Evolutionary conservation across 2,329 filamentous ascomycete genomes (phyloP).

Genomic region (Talaromyces atroroseus): DNA sequence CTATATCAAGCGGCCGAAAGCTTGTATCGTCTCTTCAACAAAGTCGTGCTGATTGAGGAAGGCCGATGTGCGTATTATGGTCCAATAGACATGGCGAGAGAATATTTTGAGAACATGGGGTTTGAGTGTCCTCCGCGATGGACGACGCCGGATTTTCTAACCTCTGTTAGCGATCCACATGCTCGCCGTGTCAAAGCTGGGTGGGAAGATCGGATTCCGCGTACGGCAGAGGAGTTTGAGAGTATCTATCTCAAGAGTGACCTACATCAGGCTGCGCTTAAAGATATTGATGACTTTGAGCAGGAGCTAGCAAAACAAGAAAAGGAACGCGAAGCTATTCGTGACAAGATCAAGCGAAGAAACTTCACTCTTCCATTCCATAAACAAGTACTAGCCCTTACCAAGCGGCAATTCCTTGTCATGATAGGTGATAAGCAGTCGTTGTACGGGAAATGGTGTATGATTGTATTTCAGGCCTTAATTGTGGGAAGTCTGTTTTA

Average conservation of each 20-base stretch:
- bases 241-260: conserved; percentile 47
- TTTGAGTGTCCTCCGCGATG: conserved; percentile 66
- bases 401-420: conserved; percentile 51
- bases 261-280: conserved; percentile 37
- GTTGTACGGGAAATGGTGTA: conserved; percentile 47
- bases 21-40: conserved; percentile 57
- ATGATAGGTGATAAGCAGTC: conserved; percentile 52
- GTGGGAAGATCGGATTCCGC: conserved; percentile 53
- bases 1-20: conserved; percentile 62
- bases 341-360: conserved; percentile 40
- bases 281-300: conserved; percentile 53
- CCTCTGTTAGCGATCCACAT: conserved; percentile 62
- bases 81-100: conserved; percentile 55
- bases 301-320: conserved; percentile 38
- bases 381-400: conserved; percentile 33
- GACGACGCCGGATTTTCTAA: conserved; percentile 72
- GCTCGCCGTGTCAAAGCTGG: conserved; percentile 53
- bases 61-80: conserved; percentile 71
- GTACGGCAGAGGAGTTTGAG: conserved; percentile 52
- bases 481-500: conserved; percentile 50
- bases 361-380: conserved; percentile 48
- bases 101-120: conserved; percentile 66
- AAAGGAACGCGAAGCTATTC: conserved; percentile 36
- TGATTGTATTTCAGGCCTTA: conserved; percentile 42
- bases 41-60: conserved; percentile 61